Evolutionary conservation across 2,329 filamentous ascomycete genomes (phyloP), one percentile per base, ranked within the genome.

Genomic region (Sporothrix dimorphospora): DNA sequence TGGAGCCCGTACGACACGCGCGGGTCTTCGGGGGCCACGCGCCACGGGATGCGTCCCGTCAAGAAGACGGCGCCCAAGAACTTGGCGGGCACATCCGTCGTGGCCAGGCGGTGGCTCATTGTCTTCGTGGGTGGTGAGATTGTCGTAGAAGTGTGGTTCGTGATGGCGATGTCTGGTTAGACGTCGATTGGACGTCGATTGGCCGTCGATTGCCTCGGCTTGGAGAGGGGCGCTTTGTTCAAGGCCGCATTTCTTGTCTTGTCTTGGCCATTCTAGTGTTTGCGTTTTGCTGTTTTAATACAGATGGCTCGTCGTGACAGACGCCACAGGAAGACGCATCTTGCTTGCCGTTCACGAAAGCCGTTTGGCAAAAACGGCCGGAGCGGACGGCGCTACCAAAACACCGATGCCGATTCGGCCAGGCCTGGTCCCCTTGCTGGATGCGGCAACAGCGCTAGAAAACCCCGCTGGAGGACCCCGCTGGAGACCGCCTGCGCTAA

Each of bases 21-120:
- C 24, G 49, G 27, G 38, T 69, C 66, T 21, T 38, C 66, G 12
- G 66, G 47, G 19, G 66, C 66, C 24, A 69, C 45, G 19, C 66
- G 47, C 66, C 66, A 69, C 0, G 66, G 66, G 11, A 69, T n/a
- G 30, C 47, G 49, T n/a, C 66, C 66, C 12, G 66, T 69, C 47
- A 69, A 19, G n/a, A 55, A 57, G 1, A 57, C 66, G 14, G 66
- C 49, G 2, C 9, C 49, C 19, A 69, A 19, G 16, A 55, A 69
- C 34, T n/a, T 42, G 49, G 49, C 66, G 34, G 66, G 66, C 66
- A 69, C 66, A 6, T 69, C 66, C 8, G 12, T 24, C 21, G 66
- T 69, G n/a, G 66, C 24, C 30, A 69, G 14, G 21, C 30, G 47
- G 30, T 49, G 47, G 12, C 55, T 49, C 66, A 69, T 55, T 61